Conservation (phyloP, 345 rosid species). For the Theobroma cacao region DNA sequence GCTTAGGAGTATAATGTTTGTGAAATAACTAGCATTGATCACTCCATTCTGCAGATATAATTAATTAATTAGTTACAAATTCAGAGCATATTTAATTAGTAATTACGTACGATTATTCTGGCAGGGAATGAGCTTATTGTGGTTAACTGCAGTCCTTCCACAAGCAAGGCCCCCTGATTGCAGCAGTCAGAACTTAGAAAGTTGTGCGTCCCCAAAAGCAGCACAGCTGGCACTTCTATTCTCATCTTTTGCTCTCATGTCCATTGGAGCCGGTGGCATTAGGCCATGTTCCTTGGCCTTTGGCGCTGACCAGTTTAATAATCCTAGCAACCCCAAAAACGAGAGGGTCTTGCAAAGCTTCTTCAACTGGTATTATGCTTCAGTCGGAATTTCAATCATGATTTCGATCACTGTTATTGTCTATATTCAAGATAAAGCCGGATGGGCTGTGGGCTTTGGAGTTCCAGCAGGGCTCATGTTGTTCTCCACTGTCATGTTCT, state of each 20-base stretch:
- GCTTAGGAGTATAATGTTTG: too few species aligned
- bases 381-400: constrained; percentile 39
- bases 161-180: constrained; percentile 40
- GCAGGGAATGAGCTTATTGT: constrained; percentile 43
- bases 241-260: constrained; percentile 30
- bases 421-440: constrained; percentile 35
- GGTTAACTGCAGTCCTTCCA: constrained; percentile 44
- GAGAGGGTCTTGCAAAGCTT: constrained; percentile 37
- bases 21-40: too few species aligned
- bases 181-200: not conserved
- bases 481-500: constrained; percentile 27
- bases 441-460: constrained; percentile 56
- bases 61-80: too few species aligned
- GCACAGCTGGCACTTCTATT: constrained; percentile 33
- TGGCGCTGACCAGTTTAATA: constrained; percentile 54
- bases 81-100: not conserved
- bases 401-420: constrained; percentile 39
- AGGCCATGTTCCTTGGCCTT: constrained; percentile 55
- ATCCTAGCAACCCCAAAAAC: constrained; percentile 40
- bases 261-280: constrained; percentile 51
- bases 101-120: not conserved
- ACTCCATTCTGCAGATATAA: too few species aligned
- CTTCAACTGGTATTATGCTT: constrained; percentile 62
- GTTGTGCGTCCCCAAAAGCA: constrained; percentile 22
- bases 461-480: constrained; percentile 51